Conservation (phyloP, 2,329 filamentous ascomycete genomes). For the Calonectria multiphialidica region DNA sequence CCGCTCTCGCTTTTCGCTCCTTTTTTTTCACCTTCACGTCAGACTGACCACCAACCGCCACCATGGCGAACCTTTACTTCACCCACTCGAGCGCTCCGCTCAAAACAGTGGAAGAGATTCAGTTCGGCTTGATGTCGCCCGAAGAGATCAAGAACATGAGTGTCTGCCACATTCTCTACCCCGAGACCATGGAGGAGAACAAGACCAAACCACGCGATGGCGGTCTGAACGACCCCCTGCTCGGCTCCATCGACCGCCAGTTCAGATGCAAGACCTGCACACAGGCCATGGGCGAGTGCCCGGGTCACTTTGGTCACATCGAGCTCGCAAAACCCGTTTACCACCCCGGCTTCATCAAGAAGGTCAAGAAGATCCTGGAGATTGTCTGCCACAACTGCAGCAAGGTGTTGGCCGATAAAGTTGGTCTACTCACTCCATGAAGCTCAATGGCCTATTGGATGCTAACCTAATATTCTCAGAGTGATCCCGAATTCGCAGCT, state of each 20-base stretch:
- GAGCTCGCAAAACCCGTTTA: conserved; percentile 97
- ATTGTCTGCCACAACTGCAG: conserved; percentile 99
- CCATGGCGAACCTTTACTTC: conserved; percentile 93
- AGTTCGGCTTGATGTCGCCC: conserved; percentile 96
- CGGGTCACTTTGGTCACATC: conserved; percentile 98
- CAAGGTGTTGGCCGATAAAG: conserved; percentile 96
- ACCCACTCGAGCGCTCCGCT: conserved; percentile 93
- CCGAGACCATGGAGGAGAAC: conserved; percentile 99
- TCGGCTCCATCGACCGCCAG: conserved; percentile 95
- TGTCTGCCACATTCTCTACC: conserved; percentile 94
- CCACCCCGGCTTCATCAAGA: conserved; percentile 95
- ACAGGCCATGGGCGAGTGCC: conserved; percentile 95
- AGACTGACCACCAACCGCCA: conserved; percentile 57
- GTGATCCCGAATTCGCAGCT: conserved; percentile 84
- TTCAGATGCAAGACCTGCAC: conserved; percentile 97
- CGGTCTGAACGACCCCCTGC: conserved; percentile 93
- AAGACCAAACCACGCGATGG: conserved; percentile 90
- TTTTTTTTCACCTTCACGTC: conserved; percentile 41
- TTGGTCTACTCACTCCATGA: conserved; percentile 77
- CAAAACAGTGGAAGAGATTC: conserved; percentile 98
- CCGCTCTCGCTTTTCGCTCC: conserved; percentile 39
- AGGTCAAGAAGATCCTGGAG: conserved; percentile 99
- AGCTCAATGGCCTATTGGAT: conserved; percentile 66
- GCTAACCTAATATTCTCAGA: conserved; percentile 76
- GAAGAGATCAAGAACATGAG: conserved; percentile 99